Percentiles rank a stretch among this genome's conserved stretches.
These are phyloP conservation scores for Pseudogymnoascus sp. DNA, from an alignment of 2,329 filamentous ascomycete genomes.

Conservation along the genomic window DNA sequence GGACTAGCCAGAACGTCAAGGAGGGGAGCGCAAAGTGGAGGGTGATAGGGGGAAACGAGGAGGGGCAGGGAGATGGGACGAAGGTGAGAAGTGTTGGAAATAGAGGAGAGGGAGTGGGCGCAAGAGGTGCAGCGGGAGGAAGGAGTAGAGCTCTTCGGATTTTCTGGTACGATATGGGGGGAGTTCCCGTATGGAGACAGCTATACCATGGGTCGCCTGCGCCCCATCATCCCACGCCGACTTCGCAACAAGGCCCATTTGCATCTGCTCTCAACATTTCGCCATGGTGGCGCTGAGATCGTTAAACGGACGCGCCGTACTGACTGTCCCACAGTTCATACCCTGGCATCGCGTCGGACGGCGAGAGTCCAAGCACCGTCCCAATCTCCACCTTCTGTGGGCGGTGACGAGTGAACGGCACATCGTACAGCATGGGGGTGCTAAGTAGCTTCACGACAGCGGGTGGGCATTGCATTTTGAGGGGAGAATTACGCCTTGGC, in stretches of 20 bases:
- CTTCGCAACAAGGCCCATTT: background rate
- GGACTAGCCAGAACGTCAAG: background rate
- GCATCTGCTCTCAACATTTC: background rate
- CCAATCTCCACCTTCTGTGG: background rate
- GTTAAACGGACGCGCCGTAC: background rate
- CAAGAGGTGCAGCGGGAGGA: background rate
- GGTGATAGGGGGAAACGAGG: background rate
- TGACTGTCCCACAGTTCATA: background rate
- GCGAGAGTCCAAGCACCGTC: constrained; percentile 4
- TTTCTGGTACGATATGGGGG: background rate
- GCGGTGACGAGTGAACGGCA: background rate
- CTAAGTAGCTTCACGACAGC: background rate
- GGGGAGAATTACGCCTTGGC: background rate
- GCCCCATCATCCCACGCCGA: constrained; percentile 3
- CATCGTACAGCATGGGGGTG: background rate
- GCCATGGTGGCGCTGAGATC: constrained; percentile 1
- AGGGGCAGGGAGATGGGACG: background rate
- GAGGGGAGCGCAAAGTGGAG: background rate
- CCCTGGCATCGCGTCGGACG: background rate
- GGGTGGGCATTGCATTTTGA: background rate
- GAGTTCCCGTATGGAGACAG: background rate
- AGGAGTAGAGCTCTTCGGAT: background rate
- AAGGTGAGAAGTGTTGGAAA: background rate
- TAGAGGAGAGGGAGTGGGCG: background rate
- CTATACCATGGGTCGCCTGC: background rate